These are phyloP conservation scores for Drechslera avenae DNA, from an alignment of 2,329 filamentous ascomycete species.

Conservation along the genomic window DNA sequence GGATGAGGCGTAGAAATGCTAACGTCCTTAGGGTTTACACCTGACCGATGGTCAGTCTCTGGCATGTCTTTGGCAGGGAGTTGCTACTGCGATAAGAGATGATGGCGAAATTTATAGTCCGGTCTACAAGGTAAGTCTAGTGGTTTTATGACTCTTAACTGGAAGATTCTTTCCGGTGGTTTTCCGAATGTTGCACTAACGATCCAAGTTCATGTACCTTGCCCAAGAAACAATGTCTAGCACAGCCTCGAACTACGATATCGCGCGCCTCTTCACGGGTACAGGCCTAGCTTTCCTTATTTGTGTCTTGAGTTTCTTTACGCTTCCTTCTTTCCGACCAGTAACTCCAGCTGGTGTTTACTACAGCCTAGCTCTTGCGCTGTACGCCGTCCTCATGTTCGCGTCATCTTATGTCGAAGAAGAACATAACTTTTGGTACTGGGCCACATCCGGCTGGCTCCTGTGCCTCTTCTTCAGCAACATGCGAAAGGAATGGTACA, in stretches of 20 bases:
- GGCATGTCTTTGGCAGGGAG: slow-evolving; percentile 70
- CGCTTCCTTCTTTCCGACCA: slow-evolving; percentile 47
- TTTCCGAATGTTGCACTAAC: slow-evolving; percentile 11
- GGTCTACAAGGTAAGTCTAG: slow-evolving; percentile 49
- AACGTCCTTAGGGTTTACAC: neutral
- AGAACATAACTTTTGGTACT: slow-evolving; percentile 99
- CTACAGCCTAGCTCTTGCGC: slow-evolving; percentile 41
- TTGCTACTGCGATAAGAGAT: slow-evolving; percentile 18
- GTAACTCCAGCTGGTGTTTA: slow-evolving; percentile 58
- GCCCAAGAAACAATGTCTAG: slow-evolving; percentile 83
- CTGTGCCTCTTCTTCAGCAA: slow-evolving; percentile 54
- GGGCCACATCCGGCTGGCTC: slow-evolving; percentile 75
- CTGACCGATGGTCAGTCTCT: slow-evolving; percentile 50
- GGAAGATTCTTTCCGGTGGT: neutral
- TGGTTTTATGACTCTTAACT: neutral
- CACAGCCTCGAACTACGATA: slow-evolving; percentile 90
- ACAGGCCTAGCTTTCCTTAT: slow-evolving; percentile 53
- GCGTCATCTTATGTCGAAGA: slow-evolving; percentile 97
- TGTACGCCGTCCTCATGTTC: slow-evolving; percentile 91
- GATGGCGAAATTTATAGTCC: slow-evolving; percentile 36
- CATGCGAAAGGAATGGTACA: slow-evolving; percentile 37
- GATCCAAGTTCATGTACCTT: slow-evolving; percentile 64
- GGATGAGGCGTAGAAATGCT: no score
- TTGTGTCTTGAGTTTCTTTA: slow-evolving; percentile 45
- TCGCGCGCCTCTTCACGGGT: slow-evolving; percentile 63